phyloP scores from a whole-genome alignment of 768 basidiomycete species.

The Amanita subjunquillea region DNA sequence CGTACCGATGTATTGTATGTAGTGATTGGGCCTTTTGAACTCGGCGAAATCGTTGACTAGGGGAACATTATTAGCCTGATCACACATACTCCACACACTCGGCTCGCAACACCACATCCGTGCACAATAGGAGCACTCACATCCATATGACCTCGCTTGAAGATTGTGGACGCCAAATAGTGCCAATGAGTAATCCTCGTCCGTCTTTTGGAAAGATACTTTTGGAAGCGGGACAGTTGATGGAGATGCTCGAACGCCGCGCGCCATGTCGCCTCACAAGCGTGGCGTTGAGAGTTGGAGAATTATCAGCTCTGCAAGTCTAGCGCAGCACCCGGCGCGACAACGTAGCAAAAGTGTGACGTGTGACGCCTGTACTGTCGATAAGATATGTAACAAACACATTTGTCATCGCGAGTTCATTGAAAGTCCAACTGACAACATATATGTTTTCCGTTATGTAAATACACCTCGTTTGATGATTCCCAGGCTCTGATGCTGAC shows the following conservation, averaged over 20 bases:
- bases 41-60: constrained; percentile 53
- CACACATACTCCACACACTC: background rate
- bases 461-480: no score
- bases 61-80: background rate
- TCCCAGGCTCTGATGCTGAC: no score
- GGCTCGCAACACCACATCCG: background rate
- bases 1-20: constrained; percentile 85
- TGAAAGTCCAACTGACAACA: no score
- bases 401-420: no score
- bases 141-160: constrained; percentile 56
- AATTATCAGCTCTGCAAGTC: no score
- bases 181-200: constrained; percentile 51
- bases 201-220: constrained; percentile 55
- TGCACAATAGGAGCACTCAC: background rate
- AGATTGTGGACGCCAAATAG: constrained; percentile 55
- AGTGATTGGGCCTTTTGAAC: constrained; percentile 72
- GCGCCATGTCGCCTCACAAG: constrained; percentile 21
- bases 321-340: no score
- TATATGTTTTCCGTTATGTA: no score
- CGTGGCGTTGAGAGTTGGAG: background rate
- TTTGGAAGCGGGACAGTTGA: constrained; percentile 37
- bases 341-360: no score
- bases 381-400: no score
- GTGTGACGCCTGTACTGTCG: constrained; percentile 16
- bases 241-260: constrained; percentile 22